These are phyloP conservation scores for Schizochytrium sp. DNA, from an alignment of 108 stramenopile species.

Conservation along the genomic window DNA sequence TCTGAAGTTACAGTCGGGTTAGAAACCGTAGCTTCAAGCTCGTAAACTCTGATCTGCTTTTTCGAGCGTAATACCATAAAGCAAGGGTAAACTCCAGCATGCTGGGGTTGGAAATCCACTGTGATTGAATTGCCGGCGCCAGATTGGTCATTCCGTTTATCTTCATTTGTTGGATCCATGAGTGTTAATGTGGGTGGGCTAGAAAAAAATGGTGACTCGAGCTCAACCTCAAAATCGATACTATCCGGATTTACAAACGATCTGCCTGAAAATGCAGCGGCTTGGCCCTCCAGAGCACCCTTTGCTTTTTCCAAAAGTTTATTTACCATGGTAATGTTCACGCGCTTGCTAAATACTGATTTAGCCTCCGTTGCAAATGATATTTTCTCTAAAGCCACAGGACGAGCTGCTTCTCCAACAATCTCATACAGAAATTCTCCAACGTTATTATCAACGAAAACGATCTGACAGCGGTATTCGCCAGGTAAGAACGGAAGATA, in stretches of 20 bases:
- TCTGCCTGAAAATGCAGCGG: background rate
- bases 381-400: constrained; percentile 60
- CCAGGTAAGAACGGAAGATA: constrained; percentile 75
- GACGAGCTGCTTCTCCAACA: constrained; percentile 66
- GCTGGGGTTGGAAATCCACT: constrained; percentile 65
- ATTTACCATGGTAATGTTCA: constrained; percentile 65
- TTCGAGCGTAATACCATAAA: constrained; percentile 12
- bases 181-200: background rate
- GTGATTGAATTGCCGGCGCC: background rate
- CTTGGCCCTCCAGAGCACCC: background rate
- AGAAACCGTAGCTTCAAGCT: constrained; percentile 64
- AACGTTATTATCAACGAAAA: constrained; percentile 68
- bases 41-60: constrained; percentile 70
- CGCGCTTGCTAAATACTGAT: constrained; percentile 63
- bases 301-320: constrained; percentile 66
- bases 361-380: constrained; percentile 62
- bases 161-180: background rate
- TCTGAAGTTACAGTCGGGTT: constrained; percentile 64
- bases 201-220: background rate
- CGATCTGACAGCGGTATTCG: constrained; percentile 69
- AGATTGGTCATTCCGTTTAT: background rate
- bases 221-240: constrained; percentile 57
- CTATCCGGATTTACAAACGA: constrained; percentile 62
- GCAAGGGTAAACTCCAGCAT: constrained; percentile 70
- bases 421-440: constrained; percentile 78